Percentiles rank a stretch among this genome's conserved stretches.
These are phyloP conservation scores for Populus hybrid DNA, from an alignment of 441 rosid species.

Conservation along the genomic window DNA sequence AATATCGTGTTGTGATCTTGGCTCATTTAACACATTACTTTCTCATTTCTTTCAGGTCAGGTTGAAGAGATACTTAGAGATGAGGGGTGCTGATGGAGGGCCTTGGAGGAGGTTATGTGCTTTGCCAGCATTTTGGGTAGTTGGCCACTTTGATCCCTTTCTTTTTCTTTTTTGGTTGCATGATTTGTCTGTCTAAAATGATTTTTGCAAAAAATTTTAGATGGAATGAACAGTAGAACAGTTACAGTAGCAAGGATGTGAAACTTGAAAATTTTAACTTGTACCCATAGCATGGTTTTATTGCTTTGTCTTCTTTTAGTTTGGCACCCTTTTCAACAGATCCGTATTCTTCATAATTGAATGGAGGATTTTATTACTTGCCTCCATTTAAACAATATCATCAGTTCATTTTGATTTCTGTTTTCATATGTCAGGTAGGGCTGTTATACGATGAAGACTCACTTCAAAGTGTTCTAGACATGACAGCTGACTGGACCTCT, in stretches of 20 bases:
- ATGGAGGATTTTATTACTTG: not conserved
- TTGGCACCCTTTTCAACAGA: not conserved
- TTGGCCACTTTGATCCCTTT: constrained; percentile 13
- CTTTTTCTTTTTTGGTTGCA: not conserved
- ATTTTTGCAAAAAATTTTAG: not conserved
- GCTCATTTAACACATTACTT: constrained; percentile 15
- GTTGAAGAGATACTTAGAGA: constrained; percentile 95
- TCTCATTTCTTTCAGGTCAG: constrained; percentile 62
- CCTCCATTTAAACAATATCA: not conserved
- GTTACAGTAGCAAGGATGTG: not conserved
- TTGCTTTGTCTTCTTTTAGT: not conserved
- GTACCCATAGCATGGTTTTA: not conserved
- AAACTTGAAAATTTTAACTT: not conserved
- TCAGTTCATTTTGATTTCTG: constrained; percentile 19
- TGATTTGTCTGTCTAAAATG: not conserved
- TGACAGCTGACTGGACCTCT: constrained; percentile 90
- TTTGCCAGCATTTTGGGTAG: constrained; percentile 97
- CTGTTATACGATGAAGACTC: constrained; percentile 80
- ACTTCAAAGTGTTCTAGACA: constrained; percentile 70
- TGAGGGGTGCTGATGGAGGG: constrained; percentile 99
- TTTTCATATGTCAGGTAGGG: constrained; percentile 66
- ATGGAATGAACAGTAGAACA: not conserved
- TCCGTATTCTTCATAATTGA: not conserved
- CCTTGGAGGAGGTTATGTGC: constrained; percentile 99
- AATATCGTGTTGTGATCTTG: not conserved